phyloP scores from a whole-genome alignment of 306 rosid species.

The Myrica gale region DNA sequence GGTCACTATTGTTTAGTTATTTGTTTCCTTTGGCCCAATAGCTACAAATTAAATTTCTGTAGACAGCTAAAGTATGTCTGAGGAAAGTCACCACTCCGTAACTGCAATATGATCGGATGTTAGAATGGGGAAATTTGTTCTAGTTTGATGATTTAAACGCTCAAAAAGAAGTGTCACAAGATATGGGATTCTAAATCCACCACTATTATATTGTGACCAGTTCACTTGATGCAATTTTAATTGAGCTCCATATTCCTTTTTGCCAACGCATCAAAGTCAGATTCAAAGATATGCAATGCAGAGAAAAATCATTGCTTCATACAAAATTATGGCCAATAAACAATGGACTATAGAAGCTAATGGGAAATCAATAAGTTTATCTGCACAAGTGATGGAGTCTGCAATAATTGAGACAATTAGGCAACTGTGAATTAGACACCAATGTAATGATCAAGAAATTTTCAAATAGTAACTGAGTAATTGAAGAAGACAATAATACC shows the following conservation, averaged over 20 bases:
- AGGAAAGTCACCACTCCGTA: neutral
- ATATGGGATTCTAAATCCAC: constrained; percentile 1
- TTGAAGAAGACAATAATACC: constrained; percentile 47
- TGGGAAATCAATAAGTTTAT: too few relatives aligned
- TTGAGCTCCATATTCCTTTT: neutral
- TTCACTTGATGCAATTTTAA: neutral
- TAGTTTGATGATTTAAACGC: neutral
- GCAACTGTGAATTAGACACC: neutral
- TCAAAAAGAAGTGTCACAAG: neutral
- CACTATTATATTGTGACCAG: neutral
- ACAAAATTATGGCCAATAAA: neutral
- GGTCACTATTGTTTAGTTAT: neutral
- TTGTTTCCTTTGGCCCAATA: neutral
- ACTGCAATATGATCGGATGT: neutral
- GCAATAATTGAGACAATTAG: constrained; percentile 1
- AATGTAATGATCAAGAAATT: neutral
- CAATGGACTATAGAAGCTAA: neutral
- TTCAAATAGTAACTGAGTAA: constrained; percentile 15
- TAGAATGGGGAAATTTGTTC: neutral
- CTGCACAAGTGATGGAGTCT: too few relatives aligned
- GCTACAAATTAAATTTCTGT: neutral
- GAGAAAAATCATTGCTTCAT: neutral
- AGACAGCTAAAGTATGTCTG: neutral
- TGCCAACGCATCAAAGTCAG: neutral
- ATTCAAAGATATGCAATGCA: neutral